Evolutionary conservation across 352 stramenopile species (phyloP).

Genomic region (Phytophthora hybrid): DNA sequence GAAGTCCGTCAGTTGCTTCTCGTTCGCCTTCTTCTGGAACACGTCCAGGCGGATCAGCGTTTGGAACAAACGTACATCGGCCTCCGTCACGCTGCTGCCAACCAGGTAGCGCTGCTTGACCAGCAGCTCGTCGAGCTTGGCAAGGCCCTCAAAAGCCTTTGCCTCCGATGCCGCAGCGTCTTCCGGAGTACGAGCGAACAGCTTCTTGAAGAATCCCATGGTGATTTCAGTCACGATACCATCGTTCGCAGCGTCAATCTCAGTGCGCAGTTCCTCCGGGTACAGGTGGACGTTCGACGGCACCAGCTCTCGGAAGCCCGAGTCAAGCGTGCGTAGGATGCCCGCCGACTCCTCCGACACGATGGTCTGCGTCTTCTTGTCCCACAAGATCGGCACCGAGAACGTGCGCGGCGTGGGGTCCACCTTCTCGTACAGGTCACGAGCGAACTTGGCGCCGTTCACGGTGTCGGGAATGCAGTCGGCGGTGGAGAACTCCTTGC

Average conservation of each 20-base stretch:
- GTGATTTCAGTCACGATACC: slow-evolving; percentile 68
- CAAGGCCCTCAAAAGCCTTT: slow-evolving; percentile 39
- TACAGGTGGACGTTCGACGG: slow-evolving; percentile 50
- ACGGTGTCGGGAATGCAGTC: slow-evolving; percentile 35
- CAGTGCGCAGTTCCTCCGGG: slow-evolving; percentile 43
- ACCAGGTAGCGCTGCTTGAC: slow-evolving; percentile 33
- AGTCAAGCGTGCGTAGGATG: slow-evolving; percentile 77
- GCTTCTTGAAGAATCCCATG: slow-evolving; percentile 58
- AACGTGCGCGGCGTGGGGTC: slow-evolving; percentile 27
- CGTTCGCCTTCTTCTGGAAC: slow-evolving; percentile 33
- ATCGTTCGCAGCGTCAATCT: slow-evolving; percentile 74
- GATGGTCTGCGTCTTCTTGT: slow-evolving; percentile 68
- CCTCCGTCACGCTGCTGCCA: slow-evolving; percentile 46
- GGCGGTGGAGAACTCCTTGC: slow-evolving; percentile 28
- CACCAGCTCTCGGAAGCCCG: slow-evolving; percentile 49
- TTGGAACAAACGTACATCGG: slow-evolving; percentile 55
- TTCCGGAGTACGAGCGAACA: slow-evolving; percentile 68
- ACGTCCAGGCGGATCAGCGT: slow-evolving; percentile 47
- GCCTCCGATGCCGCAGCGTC: slow-evolving; percentile 49
- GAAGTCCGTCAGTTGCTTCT: slow-evolving; percentile 54
- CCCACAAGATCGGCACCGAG: slow-evolving; percentile 77
- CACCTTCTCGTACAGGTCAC: slow-evolving; percentile 53
- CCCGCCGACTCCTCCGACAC: slow-evolving; percentile 44
- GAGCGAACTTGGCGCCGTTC: slow-evolving; percentile 36
- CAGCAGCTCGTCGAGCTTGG: slow-evolving; percentile 43